Conservation (phyloP, 352 stramenopile species). For the Blastocystis sp. region DNA sequence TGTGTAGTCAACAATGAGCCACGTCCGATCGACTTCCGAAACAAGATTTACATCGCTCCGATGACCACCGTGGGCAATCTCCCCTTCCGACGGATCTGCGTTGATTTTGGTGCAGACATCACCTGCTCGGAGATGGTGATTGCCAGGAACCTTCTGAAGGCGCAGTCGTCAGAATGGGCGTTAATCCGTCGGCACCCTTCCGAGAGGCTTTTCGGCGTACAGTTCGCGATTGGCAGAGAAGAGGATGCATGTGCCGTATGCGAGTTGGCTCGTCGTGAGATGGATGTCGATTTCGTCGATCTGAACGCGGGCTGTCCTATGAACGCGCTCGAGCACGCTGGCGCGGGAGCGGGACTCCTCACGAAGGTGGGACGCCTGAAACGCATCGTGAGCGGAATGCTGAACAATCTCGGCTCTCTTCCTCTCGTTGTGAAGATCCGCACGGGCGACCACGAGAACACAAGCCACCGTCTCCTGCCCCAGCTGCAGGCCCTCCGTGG, state of each 20-base stretch:
- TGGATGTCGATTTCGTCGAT: slow-evolving; percentile 95
- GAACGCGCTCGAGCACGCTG: slow-evolving; percentile 84
- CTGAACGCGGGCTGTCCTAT: slow-evolving; percentile 99
- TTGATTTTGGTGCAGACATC: slow-evolving; percentile 92
- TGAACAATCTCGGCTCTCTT: slow-evolving; percentile 77
- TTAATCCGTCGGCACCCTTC: slow-evolving; percentile 89
- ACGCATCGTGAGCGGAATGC: slow-evolving; percentile 83
- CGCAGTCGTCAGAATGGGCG: slow-evolving; percentile 91
- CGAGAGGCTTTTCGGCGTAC: slow-evolving; percentile 96
- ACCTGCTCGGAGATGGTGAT: slow-evolving; percentile 97
- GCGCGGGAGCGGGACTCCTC: slow-evolving; percentile 89
- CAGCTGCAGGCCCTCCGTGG: slow-evolving; percentile 69
- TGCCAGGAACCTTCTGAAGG: slow-evolving; percentile 86
- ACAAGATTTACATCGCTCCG: slow-evolving; percentile 96
- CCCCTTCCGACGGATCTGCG: slow-evolving; percentile 87
- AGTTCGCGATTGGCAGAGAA: slow-evolving; percentile 86
- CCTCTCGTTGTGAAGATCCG: slow-evolving; percentile 94
- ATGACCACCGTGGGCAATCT: slow-evolving; percentile 99
- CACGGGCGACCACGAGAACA: slow-evolving; percentile 91
- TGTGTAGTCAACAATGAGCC: neutral
- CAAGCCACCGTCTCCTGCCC: slow-evolving; percentile 74
- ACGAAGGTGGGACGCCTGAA: slow-evolving; percentile 83
- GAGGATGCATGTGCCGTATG: slow-evolving; percentile 89
- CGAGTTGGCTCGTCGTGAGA: slow-evolving; percentile 86
- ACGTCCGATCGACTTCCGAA: slow-evolving; percentile 67